Evolutionary conservation across 1,284 basidiomycete species (phyloP).

Genomic region (Cryptococcus sp.): DNA sequence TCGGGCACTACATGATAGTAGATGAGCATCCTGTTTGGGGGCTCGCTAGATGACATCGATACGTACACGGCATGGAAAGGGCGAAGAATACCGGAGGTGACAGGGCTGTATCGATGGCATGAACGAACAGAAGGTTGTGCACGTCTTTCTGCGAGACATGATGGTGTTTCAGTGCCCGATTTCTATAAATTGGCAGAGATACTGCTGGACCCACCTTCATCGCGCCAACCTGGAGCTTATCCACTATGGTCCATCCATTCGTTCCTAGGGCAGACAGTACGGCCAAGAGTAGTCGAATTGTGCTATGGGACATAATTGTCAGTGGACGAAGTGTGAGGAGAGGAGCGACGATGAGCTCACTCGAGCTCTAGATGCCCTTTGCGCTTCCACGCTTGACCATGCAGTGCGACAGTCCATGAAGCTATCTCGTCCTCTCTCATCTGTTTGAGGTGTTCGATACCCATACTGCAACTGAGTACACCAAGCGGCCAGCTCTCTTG

Average conservation of each 20-base stretch:
- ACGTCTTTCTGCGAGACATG: slow-evolving; percentile 29
- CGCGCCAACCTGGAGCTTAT: slow-evolving; percentile 33
- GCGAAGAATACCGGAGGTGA: slow-evolving; percentile 45
- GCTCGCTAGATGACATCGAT: not conserved
- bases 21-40: not conserved
- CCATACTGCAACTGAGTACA: slow-evolving; percentile 23
- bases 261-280: slow-evolving; percentile 36
- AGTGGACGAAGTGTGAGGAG: not conserved
- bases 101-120: slow-evolving; percentile 18
- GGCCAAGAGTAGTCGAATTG: slow-evolving; percentile 39
- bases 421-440: not conserved
- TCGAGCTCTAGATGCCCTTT: slow-evolving; percentile 46
- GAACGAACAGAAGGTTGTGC: slow-evolving; percentile 44
- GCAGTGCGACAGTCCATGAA: slow-evolving; percentile 26
- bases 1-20: slow-evolving; percentile 38
- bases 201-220: slow-evolving; percentile 24
- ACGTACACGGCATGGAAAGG: slow-evolving; percentile 45
- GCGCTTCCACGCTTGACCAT: slow-evolving; percentile 38
- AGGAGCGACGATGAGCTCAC: slow-evolving; percentile 25
- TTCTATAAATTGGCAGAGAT: not conserved
- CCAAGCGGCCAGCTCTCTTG: slow-evolving; percentile 30
- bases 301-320: slow-evolving; percentile 17
- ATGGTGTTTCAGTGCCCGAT: slow-evolving; percentile 6
- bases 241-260: slow-evolving; percentile 40
- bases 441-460: slow-evolving; percentile 15